Conservation (phyloP, 2,329 filamentous ascomycete genomes). For the Gnomoniopsis sp. region DNA sequence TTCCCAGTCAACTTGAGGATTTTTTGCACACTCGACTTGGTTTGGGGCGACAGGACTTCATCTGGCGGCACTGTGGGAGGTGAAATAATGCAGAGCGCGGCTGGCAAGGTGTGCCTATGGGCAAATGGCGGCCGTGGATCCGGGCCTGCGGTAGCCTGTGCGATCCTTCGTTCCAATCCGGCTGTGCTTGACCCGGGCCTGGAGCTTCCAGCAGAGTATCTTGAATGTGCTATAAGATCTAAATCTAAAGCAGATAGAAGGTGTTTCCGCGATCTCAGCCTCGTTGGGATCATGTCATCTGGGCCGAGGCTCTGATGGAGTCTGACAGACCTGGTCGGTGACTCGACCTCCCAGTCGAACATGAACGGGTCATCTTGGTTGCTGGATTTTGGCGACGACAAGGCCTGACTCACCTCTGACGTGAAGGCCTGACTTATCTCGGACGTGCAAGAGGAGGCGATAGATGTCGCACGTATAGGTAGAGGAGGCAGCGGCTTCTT, state of each 20-base stretch:
- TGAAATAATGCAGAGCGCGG: slow-evolving; percentile 1
- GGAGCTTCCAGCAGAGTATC: neutral
- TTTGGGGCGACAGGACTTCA: slow-evolving; percentile 21
- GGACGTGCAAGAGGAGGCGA: slow-evolving; percentile 2
- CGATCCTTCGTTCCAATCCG: neutral
- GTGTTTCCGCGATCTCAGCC: neutral
- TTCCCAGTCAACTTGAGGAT: slow-evolving; percentile 19
- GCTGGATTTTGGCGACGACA: neutral
- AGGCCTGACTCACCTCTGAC: neutral
- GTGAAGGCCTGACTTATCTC: neutral
- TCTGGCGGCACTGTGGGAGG: slow-evolving; percentile 13
- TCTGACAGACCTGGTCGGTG: neutral
- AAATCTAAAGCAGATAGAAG: neutral
- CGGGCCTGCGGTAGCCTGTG: neutral
- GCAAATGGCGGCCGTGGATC: neutral
- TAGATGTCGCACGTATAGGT: neutral
- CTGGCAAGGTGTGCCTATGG: neutral
- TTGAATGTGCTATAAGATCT: neutral
- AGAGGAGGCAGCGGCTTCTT: slow-evolving; percentile 13
- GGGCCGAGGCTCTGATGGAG: neutral
- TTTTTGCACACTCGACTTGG: slow-evolving; percentile 19
- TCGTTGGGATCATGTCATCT: neutral
- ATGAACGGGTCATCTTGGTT: neutral
- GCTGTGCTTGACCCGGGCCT: neutral
- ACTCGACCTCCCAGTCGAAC: slow-evolving; percentile 13